Percentiles rank a stretch among this genome's conserved stretches.
Conservation (phyloP, 805 yeast species). For the Wickerhamiella bombiphila region DNA sequence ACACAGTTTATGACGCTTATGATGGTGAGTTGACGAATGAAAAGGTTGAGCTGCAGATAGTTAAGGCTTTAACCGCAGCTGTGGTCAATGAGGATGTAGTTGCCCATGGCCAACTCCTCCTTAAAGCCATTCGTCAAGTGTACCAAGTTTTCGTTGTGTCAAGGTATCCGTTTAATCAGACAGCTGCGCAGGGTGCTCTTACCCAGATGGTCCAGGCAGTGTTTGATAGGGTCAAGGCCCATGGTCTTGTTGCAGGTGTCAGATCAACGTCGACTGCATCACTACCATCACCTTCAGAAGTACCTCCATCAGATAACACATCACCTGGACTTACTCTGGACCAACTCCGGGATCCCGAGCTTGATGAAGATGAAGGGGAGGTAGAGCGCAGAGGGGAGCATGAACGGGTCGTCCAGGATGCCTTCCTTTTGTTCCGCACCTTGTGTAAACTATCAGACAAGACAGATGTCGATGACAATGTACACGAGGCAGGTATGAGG, state of each 20-base stretch:
- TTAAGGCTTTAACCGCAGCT: slow-evolving; percentile 81
- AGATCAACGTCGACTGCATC: background rate
- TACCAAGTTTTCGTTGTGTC: slow-evolving; percentile 86
- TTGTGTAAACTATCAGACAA: slow-evolving; percentile 89
- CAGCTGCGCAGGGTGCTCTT: slow-evolving; percentile 87
- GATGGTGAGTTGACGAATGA: slow-evolving; percentile 89
- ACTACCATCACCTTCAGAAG: background rate
- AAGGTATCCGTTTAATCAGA: slow-evolving; percentile 67
- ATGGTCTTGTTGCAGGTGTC: slow-evolving; percentile 2
- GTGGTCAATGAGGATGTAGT: slow-evolving; percentile 66
- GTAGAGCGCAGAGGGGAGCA: slow-evolving; percentile 30
- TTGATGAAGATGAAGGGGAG: slow-evolving; percentile 26
- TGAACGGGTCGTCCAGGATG: slow-evolving; percentile 71
- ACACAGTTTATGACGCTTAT: slow-evolving; percentile 70
- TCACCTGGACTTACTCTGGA: slow-evolving; percentile 14
- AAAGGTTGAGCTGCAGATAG: slow-evolving; percentile 78
- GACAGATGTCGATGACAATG: slow-evolving; percentile 51
- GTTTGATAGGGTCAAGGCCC: slow-evolving; percentile 50
- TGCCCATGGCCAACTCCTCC: slow-evolving; percentile 76
- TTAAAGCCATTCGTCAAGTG: slow-evolving; percentile 84
- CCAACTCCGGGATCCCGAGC: slow-evolving; percentile 14
- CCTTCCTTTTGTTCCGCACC: slow-evolving; percentile 82
- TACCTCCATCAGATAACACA: background rate
- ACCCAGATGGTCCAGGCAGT: slow-evolving; percentile 80
- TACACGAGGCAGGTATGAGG: slow-evolving; percentile 80